Percentiles rank a stretch among this genome's conserved stretches.
phyloP scores from a whole-genome alignment of 805 yeast species.

The Pichia sporocuriosa region DNA sequence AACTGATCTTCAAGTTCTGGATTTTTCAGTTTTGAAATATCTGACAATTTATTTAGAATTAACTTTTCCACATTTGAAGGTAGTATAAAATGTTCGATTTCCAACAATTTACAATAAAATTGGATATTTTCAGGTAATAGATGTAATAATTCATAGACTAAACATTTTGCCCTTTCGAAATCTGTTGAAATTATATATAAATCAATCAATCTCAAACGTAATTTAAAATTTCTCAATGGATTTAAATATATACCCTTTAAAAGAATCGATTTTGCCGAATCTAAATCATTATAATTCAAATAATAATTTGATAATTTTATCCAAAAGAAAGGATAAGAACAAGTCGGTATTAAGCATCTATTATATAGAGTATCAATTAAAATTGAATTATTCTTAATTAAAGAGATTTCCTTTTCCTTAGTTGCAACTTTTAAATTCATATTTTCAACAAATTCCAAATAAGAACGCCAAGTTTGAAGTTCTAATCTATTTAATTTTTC shows the following conservation, averaged over 20 bases:
- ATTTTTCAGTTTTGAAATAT: slow-evolving; percentile 1
- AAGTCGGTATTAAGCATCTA: slow-evolving; percentile 41
- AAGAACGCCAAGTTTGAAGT: slow-evolving; percentile 51
- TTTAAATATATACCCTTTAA: slow-evolving; percentile 30
- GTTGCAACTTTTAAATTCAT: slow-evolving; percentile 18
- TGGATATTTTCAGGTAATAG: slow-evolving; percentile 31
- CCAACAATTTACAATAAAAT: slow-evolving; percentile 36
- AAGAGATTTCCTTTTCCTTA: slow-evolving; percentile 17
- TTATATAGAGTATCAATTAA: slow-evolving; percentile 35
- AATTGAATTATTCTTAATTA: slow-evolving; percentile 18
- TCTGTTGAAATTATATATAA: slow-evolving; percentile 35
- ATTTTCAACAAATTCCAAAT: slow-evolving; percentile 47
- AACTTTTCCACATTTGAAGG: slow-evolving; percentile 17
- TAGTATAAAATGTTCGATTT: slow-evolving; percentile 30
- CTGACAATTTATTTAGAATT: slow-evolving; percentile 6
- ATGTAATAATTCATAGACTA: slow-evolving; percentile 21
- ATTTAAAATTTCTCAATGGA: slow-evolving; percentile 24
- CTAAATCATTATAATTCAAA: slow-evolving; percentile 25
- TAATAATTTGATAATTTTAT: slow-evolving; percentile 41
- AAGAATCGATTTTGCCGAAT: slow-evolving; percentile 35
- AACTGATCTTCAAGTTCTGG: slow-evolving; percentile 23
- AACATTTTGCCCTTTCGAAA: slow-evolving; percentile 32
- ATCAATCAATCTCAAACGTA: slow-evolving; percentile 39
- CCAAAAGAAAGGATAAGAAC: slow-evolving; percentile 44
- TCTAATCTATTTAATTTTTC: slow-evolving; percentile 34